Percentiles rank a stretch among this genome's conserved stretches.
Evolutionary conservation across 2,329 filamentous ascomycete genomes (phyloP).

Genomic region (Fusarium devonianum): DNA sequence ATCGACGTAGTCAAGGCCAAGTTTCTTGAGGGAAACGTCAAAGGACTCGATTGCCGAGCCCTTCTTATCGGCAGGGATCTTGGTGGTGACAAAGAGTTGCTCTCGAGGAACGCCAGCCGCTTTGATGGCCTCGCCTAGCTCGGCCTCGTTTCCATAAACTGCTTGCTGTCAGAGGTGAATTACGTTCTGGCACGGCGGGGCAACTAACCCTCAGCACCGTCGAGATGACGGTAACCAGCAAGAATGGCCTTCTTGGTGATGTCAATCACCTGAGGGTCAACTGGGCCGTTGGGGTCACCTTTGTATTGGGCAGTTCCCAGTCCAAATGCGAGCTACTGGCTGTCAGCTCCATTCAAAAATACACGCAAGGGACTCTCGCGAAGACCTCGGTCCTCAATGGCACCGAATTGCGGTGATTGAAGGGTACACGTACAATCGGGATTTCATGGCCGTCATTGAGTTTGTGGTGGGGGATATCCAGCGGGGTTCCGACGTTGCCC

Average conservation of each 20-base stretch:
- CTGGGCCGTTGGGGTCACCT: slow-evolving; percentile 53
- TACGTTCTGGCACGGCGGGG: too few species aligned
- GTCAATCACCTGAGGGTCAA: slow-evolving; percentile 62
- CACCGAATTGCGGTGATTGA: neutral
- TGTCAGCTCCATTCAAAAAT: slow-evolving; percentile 5
- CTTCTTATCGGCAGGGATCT: slow-evolving; percentile 55
- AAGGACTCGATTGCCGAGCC: slow-evolving; percentile 59
- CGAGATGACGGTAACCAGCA: slow-evolving; percentile 75
- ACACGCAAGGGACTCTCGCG: neutral
- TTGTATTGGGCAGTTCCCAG: slow-evolving; percentile 73
- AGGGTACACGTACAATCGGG: slow-evolving; percentile 62
- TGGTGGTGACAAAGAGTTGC: slow-evolving; percentile 73
- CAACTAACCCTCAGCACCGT: slow-evolving; percentile 71
- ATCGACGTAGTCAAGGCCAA: slow-evolving; percentile 76
- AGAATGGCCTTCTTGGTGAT: slow-evolving; percentile 68
- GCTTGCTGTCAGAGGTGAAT: neutral
- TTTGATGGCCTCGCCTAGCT: slow-evolving; percentile 76
- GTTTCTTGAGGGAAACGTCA: slow-evolving; percentile 66
- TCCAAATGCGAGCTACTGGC: slow-evolving; percentile 69
- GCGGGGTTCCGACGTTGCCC: slow-evolving; percentile 21
- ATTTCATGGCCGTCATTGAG: slow-evolving; percentile 78
- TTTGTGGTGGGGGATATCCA: slow-evolving; percentile 64
- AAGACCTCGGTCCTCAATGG: neutral
- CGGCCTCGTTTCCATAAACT: slow-evolving; percentile 71
- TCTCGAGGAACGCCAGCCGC: slow-evolving; percentile 69